These are phyloP conservation scores for Agarophyton chilense DNA, from an alignment of 23 red algal genomes.

Conservation along the genomic window DNA sequence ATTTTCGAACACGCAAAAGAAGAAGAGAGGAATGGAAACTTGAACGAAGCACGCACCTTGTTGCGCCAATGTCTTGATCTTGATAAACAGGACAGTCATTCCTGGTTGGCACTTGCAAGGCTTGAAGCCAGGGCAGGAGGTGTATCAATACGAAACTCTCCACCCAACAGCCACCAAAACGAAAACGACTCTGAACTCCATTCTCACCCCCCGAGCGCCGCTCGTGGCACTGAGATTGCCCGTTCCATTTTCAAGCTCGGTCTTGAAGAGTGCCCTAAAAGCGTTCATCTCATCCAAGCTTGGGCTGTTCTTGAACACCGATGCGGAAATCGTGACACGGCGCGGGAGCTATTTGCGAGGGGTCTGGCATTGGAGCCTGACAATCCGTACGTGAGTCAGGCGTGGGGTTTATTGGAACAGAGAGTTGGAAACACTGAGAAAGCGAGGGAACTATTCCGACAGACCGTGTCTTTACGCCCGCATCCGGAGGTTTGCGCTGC, in stretches of 20 bases:
- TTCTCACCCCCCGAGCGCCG: neutral
- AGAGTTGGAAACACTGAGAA: constrained; percentile 69
- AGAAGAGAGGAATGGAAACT: constrained; percentile 32
- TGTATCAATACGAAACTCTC: neutral
- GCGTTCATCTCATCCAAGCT: constrained; percentile 91
- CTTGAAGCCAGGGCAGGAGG: constrained; percentile 60
- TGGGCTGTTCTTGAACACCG: constrained; percentile 92
- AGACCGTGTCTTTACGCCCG: constrained; percentile 31
- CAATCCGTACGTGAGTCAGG: constrained; percentile 95
- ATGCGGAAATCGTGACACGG: constrained; percentile 69
- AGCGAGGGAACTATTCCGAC: constrained; percentile 78
- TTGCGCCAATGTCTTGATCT: constrained; percentile 81
- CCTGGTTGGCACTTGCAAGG: constrained; percentile 90
- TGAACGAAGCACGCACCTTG: constrained; percentile 47
- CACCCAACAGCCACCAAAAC: neutral
- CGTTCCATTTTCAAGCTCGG: constrained; percentile 70
- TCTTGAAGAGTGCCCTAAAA: constrained; percentile 71
- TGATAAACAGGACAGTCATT: constrained; percentile 85
- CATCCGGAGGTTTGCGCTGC: constrained; percentile 79
- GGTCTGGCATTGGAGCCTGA: constrained; percentile 69
- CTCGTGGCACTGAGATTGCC: constrained; percentile 27
- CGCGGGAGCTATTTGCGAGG: constrained; percentile 80
- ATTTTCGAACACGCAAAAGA: constrained; percentile 50
- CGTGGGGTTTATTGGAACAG: constrained; percentile 98
- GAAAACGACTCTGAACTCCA: neutral